phyloP scores from a whole-genome alignment of 345 rosid species.

The Boechera retrofracta region DNA sequence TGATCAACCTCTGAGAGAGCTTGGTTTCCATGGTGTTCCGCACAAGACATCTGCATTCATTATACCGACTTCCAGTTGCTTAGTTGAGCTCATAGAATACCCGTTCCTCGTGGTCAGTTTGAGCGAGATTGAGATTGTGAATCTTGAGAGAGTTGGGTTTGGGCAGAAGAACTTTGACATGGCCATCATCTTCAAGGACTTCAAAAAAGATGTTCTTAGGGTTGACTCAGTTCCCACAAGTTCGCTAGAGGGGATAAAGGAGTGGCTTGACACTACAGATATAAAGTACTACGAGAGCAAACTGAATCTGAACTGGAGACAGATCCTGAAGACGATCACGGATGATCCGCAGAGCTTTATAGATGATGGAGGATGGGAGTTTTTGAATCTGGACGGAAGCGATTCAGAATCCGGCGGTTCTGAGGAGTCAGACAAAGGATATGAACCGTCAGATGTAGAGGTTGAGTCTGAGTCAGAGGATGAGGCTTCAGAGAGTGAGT shows the following conservation, averaged over 20 bases:
- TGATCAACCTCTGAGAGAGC: conserved; percentile 93
- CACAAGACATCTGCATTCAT: conserved; percentile 80
- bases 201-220: conserved; percentile 84
- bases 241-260: conserved; percentile 83
- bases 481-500: conserved; percentile 73
- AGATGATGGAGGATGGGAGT: conserved; percentile 94
- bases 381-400: conserved; percentile 80
- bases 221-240: conserved; percentile 84
- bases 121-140: conserved; percentile 94
- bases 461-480: conserved; percentile 83
- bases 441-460: conserved; percentile 83
- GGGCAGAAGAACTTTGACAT: conserved; percentile 94
- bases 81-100: conserved; percentile 83
- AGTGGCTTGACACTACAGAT: conserved; percentile 93
- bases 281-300: conserved; percentile 94
- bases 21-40: conserved; percentile 96
- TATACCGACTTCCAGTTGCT: conserved; percentile 85
- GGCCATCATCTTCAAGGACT: conserved; percentile 92
- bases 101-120: conserved; percentile 85
- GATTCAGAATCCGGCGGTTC: conserved; percentile 87
- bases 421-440: conserved; percentile 88
- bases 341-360: conserved; percentile 91
- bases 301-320: conserved; percentile 93
- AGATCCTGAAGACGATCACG: conserved; percentile 81
- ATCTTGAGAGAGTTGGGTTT: conserved; percentile 92